phyloP scores from a whole-genome alignment of 495 filamentous ascomycete species.

The Penicillium waksmanii region DNA sequence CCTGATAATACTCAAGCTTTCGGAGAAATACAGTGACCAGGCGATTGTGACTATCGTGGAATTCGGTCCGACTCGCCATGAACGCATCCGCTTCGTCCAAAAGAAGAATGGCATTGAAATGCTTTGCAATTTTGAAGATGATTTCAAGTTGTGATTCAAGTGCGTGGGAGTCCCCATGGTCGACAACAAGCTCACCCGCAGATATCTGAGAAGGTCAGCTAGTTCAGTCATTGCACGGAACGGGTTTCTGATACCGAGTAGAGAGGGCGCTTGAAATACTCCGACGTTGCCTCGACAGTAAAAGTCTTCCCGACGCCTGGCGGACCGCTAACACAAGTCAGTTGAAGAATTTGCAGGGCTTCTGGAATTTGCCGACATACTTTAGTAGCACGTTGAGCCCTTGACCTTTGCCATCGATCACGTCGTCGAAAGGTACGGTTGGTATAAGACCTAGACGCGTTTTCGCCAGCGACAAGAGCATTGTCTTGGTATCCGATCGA shows the following conservation, averaged over 20 bases:
- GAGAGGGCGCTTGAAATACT: slow-evolving; percentile 32
- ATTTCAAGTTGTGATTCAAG: slow-evolving; percentile 26
- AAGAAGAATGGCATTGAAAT: slow-evolving; percentile 39
- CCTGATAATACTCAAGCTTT: slow-evolving; percentile 59
- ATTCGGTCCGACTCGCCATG: slow-evolving; percentile 30
- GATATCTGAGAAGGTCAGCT: too few relatives aligned
- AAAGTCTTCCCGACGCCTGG: slow-evolving; percentile 41
- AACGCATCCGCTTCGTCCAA: slow-evolving; percentile 53
- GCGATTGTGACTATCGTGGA: slow-evolving; percentile 22
- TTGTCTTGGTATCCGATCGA: slow-evolving; percentile 27
- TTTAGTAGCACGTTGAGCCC: slow-evolving; percentile 10
- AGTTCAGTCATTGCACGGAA: too few relatives aligned
- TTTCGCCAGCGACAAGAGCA: slow-evolving; percentile 30
- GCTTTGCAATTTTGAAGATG: slow-evolving; percentile 33
- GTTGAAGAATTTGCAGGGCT: too few relatives aligned
- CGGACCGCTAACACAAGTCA: slow-evolving; percentile 25
- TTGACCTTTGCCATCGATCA: slow-evolving; percentile 30
- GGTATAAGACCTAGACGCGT: slow-evolving; percentile 27
- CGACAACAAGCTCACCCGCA: too few relatives aligned
- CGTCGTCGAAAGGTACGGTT: slow-evolving; percentile 29
- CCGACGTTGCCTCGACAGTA: slow-evolving; percentile 37
- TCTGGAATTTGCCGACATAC: too few relatives aligned
- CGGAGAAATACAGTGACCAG: slow-evolving; percentile 48
- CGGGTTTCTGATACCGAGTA: slow-evolving; percentile 26
- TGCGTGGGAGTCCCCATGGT: slow-evolving; percentile 17